These are phyloP conservation scores for carrot (Daucus carota) DNA, from an alignment of 129 eudicot genomes.

Conservation along the genomic window DNA sequence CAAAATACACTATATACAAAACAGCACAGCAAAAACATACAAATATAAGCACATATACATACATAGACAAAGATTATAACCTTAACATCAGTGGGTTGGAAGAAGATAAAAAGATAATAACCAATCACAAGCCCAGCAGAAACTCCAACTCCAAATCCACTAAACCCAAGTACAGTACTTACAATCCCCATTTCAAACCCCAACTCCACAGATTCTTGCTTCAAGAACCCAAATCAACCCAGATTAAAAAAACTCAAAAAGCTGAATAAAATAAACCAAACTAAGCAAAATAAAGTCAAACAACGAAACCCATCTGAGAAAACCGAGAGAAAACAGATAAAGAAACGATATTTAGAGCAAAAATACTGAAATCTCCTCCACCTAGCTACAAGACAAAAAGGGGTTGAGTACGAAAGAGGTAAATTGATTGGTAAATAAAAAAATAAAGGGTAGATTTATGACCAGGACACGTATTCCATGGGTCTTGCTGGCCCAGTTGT, in stretches of 20 bases:
- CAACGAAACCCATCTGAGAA: background rate
- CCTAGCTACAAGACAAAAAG: background rate
- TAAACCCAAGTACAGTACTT: constrained; percentile 52
- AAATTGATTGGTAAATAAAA: background rate
- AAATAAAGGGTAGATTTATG: background rate
- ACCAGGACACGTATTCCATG: constrained; percentile 3
- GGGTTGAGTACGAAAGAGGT: background rate
- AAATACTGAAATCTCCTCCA: background rate
- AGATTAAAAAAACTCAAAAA: background rate
- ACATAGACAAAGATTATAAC: constrained; percentile 6
- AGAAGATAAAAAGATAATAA: constrained; percentile 50
- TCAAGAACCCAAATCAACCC: background rate
- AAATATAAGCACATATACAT: background rate
- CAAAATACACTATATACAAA: background rate
- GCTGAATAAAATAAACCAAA: background rate
- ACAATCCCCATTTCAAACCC: constrained; percentile 51
- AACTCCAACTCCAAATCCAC: constrained; percentile 62
- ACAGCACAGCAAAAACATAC: background rate
- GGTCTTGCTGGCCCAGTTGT: background rate
- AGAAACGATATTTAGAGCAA: background rate
- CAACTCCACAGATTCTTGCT: background rate
- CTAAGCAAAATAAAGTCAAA: background rate
- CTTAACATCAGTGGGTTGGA: constrained; percentile 62
- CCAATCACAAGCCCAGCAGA: constrained; percentile 54
- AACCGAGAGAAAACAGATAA: background rate